Evolutionary conservation across 768 basidiomycete species (phyloP).

Genomic region (Pleurotus citrinopileatus): DNA sequence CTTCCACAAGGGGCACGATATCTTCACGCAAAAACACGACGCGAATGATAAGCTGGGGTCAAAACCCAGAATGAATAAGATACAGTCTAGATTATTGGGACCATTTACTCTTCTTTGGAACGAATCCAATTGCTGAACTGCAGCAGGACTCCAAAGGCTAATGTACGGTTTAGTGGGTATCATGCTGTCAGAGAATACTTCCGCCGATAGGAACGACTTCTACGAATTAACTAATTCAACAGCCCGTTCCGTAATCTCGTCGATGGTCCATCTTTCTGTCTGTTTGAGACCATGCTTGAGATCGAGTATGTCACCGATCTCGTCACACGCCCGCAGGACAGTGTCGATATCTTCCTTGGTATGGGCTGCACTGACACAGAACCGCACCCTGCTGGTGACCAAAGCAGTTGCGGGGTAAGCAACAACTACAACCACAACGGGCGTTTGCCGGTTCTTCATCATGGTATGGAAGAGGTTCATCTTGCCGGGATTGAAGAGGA

Average conservation of each 20-base stretch:
- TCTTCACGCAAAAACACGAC: background rate
- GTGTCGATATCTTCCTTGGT: slow-evolving; percentile 96
- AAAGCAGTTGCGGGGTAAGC: slow-evolving; percentile 90
- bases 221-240: slow-evolving; percentile 64
- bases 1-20: background rate
- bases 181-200: background rate
- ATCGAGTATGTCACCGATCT: slow-evolving; percentile 87
- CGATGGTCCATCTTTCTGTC: slow-evolving; percentile 72
- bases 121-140: too few species aligned
- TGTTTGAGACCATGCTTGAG: slow-evolving; percentile 69
- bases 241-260: slow-evolving; percentile 68
- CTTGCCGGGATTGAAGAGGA: slow-evolving; percentile 92
- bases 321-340: slow-evolving; percentile 84
- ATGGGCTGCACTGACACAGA: slow-evolving; percentile 93
- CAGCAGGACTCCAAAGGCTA: too few species aligned
- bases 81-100: background rate
- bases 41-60: background rate
- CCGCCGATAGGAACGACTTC: background rate
- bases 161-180: too few species aligned
- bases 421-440: slow-evolving; percentile 88
- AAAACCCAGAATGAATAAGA: background rate
- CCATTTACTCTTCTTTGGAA: background rate
- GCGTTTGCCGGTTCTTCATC: slow-evolving; percentile 79
- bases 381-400: slow-evolving; percentile 83
- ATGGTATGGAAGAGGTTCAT: slow-evolving; percentile 88